Evolutionary conservation across 768 basidiomycete species (phyloP).

Genomic region (Jaapia argillacea): DNA sequence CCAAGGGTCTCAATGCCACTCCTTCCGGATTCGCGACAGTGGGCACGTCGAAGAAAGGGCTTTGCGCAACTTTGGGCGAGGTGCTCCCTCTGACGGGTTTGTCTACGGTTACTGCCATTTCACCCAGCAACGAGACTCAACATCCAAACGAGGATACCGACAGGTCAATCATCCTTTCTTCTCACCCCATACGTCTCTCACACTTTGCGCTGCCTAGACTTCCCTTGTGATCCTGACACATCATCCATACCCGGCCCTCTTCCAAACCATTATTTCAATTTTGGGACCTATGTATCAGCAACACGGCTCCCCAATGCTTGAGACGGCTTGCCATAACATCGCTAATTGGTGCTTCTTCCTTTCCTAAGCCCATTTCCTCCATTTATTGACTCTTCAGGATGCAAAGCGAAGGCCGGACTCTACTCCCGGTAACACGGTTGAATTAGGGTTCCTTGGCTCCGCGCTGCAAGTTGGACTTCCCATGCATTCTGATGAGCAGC

Average conservation of each 20-base stretch:
- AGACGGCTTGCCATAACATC: slow-evolving; percentile 80
- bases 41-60: slow-evolving; percentile 11
- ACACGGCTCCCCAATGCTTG: slow-evolving; percentile 74
- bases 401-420: slow-evolving; percentile 71
- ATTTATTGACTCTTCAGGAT: slow-evolving; percentile 9
- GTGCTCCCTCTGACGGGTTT: slow-evolving; percentile 46
- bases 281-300: slow-evolving; percentile 68
- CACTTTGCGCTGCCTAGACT: slow-evolving; percentile 31
- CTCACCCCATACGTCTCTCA: slow-evolving; percentile 2
- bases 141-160: slow-evolving; percentile 68
- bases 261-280: slow-evolving; percentile 50
- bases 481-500: slow-evolving; percentile 57
- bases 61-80: slow-evolving; percentile 19
- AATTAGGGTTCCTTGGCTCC: slow-evolving; percentile 78
- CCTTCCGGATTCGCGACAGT: slow-evolving; percentile 67
- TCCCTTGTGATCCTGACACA: slow-evolving; percentile 78
- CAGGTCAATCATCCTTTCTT: slow-evolving; percentile 37
- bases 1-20: slow-evolving; percentile 76
- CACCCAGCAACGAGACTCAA: slow-evolving; percentile 52
- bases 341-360: slow-evolving; percentile 59
- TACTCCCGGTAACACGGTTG: slow-evolving; percentile 49
- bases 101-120: slow-evolving; percentile 76
- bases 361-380: slow-evolving; percentile 1
- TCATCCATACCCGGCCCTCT: slow-evolving; percentile 75
- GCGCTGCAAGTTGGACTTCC: slow-evolving; percentile 71